Base-by-base conservation (phyloP, 495 filamentous ascomycete genomes). In the Podospora australis region DNA sequence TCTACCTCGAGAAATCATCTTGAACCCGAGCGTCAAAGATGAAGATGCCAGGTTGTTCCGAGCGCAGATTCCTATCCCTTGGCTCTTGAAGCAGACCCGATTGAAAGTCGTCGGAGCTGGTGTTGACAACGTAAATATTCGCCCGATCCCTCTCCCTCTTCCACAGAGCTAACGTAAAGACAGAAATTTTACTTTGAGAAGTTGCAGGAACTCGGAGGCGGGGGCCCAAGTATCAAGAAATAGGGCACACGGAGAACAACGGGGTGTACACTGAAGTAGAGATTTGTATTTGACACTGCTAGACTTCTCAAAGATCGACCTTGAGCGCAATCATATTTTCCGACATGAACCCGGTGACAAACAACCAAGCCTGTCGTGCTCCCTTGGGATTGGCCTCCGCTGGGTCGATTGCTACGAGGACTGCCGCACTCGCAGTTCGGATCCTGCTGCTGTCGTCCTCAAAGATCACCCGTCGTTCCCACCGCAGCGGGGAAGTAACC, bases 281-380 rank as follows among this genome's bases (percentile, higher is more conserved):
- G 16, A 34, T 14, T 36, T n/a, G 32, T 16, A 36, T 6, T 17
- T 36, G 32, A 16, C 11, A 47, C 23, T 54, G 9, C 2, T 7
- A 4, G 19, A 2, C n/a, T 7, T 16, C 22, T 16, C 50, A 67
- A 4, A 83, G 59, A 48, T 79, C 70, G 34, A 83, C 72, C 61
- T 72, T 73, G 17, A 73, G 67, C 20, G 77, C 77, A 44, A 81
- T 48, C 49, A 80, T 67, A 47, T 54, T 60, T n/a, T 71, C 61
- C n/a, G 76, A 72, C 16, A 77, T 25, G 36, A 80, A 77, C 1
- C 81, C 78, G 21, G 77, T 78, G 11, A 77, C 72, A 63, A 79
- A 82, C 13, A 83, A 57, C 78, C 75, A 77, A 6, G 72, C 79
- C 43, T 70, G 60, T 34, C 78, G 70, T 32, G 56, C 51, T 0